Percentiles rank a stretch among this genome's conserved stretches.
Evolutionary conservation across 2,329 filamentous ascomycete genomes (phyloP).

Genomic region (Coniosporium tulheliwenetii): DNA sequence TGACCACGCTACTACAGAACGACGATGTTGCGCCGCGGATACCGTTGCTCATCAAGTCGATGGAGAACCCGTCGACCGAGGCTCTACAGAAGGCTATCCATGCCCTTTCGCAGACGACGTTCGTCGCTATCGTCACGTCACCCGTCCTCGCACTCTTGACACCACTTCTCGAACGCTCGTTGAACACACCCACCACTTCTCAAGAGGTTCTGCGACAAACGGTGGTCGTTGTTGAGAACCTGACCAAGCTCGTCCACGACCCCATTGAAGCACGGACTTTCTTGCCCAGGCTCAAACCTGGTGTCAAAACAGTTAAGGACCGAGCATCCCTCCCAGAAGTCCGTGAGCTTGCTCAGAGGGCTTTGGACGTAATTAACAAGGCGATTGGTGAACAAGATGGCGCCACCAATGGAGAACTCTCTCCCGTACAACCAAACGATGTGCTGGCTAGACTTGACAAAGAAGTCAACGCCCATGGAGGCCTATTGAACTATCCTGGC

Average conservation of each 20-base stretch:
- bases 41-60: slow-evolving; percentile 80
- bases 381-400: slow-evolving; percentile 60
- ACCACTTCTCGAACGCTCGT: slow-evolving; percentile 80
- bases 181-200: slow-evolving; percentile 79
- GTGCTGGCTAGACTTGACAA: slow-evolving; percentile 60
- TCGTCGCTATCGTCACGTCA: slow-evolving; percentile 89
- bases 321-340: slow-evolving; percentile 90
- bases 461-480: slow-evolving; percentile 56
- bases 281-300: slow-evolving; percentile 83
- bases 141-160: slow-evolving; percentile 90
- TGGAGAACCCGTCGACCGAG: slow-evolving; percentile 83
- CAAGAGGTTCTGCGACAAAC: slow-evolving; percentile 94
- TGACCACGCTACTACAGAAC: slow-evolving; percentile 84
- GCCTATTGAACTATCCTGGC: slow-evolving; percentile 44
- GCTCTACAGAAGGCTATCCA: slow-evolving; percentile 92
- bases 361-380: slow-evolving; percentile 76
- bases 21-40: slow-evolving; percentile 91
- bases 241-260: slow-evolving; percentile 95
- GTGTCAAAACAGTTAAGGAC: slow-evolving; percentile 77
- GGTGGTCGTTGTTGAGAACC: slow-evolving; percentile 90
- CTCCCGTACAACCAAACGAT: slow-evolving; percentile 55
- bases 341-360: slow-evolving; percentile 71
- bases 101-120: slow-evolving; percentile 93
- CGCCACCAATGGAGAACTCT: slow-evolving; percentile 38
- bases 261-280: slow-evolving; percentile 90